Conservation (phyloP, 306 rosid genomes). For the Neltuma alba region DNA sequence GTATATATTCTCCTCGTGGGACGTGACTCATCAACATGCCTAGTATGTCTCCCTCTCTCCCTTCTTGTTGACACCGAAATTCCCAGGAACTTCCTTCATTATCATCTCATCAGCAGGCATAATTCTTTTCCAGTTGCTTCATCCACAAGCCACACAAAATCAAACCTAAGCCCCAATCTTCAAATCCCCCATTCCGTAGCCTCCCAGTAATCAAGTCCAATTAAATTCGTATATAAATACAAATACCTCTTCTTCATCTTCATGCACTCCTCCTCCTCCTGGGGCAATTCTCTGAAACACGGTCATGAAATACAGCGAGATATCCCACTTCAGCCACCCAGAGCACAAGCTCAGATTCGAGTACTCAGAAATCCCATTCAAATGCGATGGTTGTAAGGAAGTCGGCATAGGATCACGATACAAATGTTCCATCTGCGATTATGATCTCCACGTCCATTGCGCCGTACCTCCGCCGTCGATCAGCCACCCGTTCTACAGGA, state of each 20-base stretch:
- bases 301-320: slow-evolving; percentile 77
- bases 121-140: slow-evolving; percentile 62
- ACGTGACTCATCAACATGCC: slow-evolving; percentile 46
- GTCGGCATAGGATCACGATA: slow-evolving; percentile 84
- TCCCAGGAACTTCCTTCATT: slow-evolving; percentile 48
- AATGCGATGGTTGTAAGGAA: slow-evolving; percentile 96
- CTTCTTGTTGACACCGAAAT: slow-evolving; percentile 53
- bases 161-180: slow-evolving; percentile 1
- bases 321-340: slow-evolving; percentile 82
- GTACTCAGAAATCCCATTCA: slow-evolving; percentile 76
- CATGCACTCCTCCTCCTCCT: background rate
- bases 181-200: background rate
- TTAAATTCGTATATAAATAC: slow-evolving; percentile 35
- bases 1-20: slow-evolving; percentile 53
- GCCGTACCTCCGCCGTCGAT: slow-evolving; percentile 58
- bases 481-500: slow-evolving; percentile 79
- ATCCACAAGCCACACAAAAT: slow-evolving; percentile 52
- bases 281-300: background rate
- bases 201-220: background rate
- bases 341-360: slow-evolving; percentile 83
- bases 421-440: slow-evolving; percentile 74
- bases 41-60: slow-evolving; percentile 45
- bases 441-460: slow-evolving; percentile 88
- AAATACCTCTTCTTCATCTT: slow-evolving; percentile 21
- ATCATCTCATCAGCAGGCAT: slow-evolving; percentile 45